Evolutionary conservation across 2,329 filamentous ascomycete species (phyloP), one percentile per base, ranked within the genome.

Genomic region (Hypoxylon sp.): DNA sequence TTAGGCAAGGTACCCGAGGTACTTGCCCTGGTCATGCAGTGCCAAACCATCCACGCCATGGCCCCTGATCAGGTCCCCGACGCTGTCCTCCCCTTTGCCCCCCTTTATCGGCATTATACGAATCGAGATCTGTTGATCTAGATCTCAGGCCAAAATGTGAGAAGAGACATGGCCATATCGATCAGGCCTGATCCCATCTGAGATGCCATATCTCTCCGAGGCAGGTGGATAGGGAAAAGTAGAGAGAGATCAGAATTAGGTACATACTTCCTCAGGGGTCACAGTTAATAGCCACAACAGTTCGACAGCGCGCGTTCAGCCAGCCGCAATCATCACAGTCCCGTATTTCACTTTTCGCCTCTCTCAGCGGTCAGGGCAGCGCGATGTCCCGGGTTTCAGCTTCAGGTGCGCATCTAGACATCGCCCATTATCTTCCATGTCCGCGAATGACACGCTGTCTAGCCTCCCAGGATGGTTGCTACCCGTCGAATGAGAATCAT

Each of bases 351-450:
- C 42, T 15, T 11, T 48, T 35, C 35, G 29, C 40, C 29, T 23
- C 27, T 24, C 40, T 46, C 41, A 41, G 26, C 38, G 27, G 48
- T 56, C 48, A 26, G 40, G 51, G 27, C 46, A 49, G 40, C 37
- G 21, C n/a, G 17, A 13, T 38, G 24, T 29, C 52, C 35, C 40
- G 47, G 45, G 45, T 41, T 59, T 59, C 48, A 64, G 61, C 61
- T 55, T 59, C 58, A 59, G 35, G 43, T 42, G 41, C 21, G 21
- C 46, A 20, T 26, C 11, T 15, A 40, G 35, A 40, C 20, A 18
- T 40, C 35, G 24, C 23, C 10, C 31, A n/a, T n/a, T n/a, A n/a
- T n/a, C n/a, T n/a, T n/a, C n/a, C n/a, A n/a, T n/a, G 10, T 20
- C 18, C 37, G n/a, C 20, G 17, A 21, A 24, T 21, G 20, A 3